Evolutionary conservation across 371 early-diverging fungal genomes (phyloP), one percentile per base, ranked within the genome.

Genomic region (Mortierella sp.): DNA sequence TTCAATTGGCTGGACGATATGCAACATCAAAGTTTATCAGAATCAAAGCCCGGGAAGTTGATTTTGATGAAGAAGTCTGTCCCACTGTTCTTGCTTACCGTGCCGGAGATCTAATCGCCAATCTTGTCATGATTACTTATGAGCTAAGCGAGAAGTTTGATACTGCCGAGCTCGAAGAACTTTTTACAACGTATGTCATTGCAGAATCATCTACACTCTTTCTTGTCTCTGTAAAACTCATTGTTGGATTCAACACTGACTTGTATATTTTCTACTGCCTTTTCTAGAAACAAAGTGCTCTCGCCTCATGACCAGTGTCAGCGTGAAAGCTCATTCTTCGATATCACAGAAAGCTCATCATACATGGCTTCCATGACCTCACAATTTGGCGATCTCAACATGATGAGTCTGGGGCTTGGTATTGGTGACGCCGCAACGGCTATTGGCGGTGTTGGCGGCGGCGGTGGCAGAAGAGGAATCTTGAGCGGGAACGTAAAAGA

Each of bases 11-110:
- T 15, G 80, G 61, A 22, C 75, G 74, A 21, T 80, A 80, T 28
- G 80, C 80, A 2, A 80, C 74, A 16, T 74, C 80, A 32, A 80
- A 80, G 60, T 80, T 80, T 65, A 74, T 74, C 50, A 62, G 80
- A 41, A 80, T 80, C 65, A 74, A 80, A 53, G 72, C 80, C 15
- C 64, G 62, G 1, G 80, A 80, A 48, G 80, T 80, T 9, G 80
- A 80, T 24, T 80, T 80, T 71, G 80, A 80, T 40, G 71, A 74
- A 13, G 72, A 80, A 21, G 80, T 80, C 9, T 80, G 75, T 21
- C 80, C 80, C n/a, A 80, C 80, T 6, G 68, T 80, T 4, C 60
- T 80, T n/a, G 80, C 62, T 1, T 80, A 80, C 62, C 70, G 80
- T 7, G 74, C 80, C 3, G 80, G 80, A 15, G 75, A 80, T 4